These are phyloP conservation scores for Mycosphaerella sp. DNA, from an alignment of 2,329 filamentous ascomycete species.

Conservation along the genomic window DNA sequence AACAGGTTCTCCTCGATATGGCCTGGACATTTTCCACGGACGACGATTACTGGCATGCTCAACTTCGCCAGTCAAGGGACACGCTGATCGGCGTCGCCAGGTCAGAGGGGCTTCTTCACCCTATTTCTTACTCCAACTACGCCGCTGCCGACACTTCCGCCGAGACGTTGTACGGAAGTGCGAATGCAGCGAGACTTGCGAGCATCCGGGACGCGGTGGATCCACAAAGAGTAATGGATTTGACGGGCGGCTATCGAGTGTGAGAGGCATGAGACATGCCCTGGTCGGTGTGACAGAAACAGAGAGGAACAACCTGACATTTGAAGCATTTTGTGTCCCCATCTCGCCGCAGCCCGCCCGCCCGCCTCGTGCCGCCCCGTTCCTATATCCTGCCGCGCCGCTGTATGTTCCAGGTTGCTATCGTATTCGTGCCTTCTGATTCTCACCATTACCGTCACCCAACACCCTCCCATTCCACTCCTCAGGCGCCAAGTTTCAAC, in stretches of 20 bases:
- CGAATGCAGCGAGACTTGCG: neutral
- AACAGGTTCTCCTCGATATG: conserved; percentile 6
- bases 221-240: conserved; percentile 2
- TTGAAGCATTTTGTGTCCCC: too few relatives aligned
- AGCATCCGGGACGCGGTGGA: conserved; percentile 3
- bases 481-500: too few relatives aligned
- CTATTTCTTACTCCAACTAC: conserved; percentile 3
- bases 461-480: too few relatives aligned
- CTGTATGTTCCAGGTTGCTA: too few relatives aligned
- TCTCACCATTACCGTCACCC: too few relatives aligned
- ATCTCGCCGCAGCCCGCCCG: too few relatives aligned
- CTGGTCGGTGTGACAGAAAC: too few relatives aligned
- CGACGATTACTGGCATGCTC: conserved; percentile 2
- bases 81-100: neutral
- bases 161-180: neutral
- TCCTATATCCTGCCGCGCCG: too few relatives aligned
- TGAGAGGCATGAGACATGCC: neutral
- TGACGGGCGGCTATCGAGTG: conserved; percentile 1
- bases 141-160: neutral
- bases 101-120: neutral
- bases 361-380: too few relatives aligned
- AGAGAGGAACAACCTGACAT: too few relatives aligned
- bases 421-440: too few relatives aligned
- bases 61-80: conserved; percentile 1
- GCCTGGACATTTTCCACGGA: conserved; percentile 2